Base-by-base conservation (phyloP, 2,329 filamentous ascomycete species). In the Stemphylium beticola region DNA sequence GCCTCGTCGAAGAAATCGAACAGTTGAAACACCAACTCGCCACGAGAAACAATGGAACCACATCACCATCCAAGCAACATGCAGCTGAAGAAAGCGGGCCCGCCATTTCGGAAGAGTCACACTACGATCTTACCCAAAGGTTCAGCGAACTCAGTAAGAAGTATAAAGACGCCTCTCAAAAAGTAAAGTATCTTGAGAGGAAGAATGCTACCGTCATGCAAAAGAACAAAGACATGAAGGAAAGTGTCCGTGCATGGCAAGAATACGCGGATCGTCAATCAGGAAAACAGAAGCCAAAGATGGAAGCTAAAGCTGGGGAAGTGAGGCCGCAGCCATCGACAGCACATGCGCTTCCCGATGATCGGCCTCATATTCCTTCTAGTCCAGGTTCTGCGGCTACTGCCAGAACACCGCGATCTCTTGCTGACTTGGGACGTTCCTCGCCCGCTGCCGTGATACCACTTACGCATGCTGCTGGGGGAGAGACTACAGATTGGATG, bases 201-300 rank as follows among this genome's bases (percentile, higher is more conserved):
- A 74, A 74, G 57, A 74, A 73, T 33, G 58, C 48, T 2, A 56
- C 49, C 34, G 74, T 71, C 40, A 75, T 67, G 68, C 59, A 69
- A 39, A 72, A 74, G 48, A 74, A 76, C 47, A 69, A 65, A 39
- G 67, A 75, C 2, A 76, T 77, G 65, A 79, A 79, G 49, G 66
- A 75, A 12, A 74, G 58, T 31, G 73, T 75, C 7, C 71, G 66
- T 37, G 69, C 69, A 24, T 77, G 75, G 75, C 72, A 74, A 53
- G 63, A 69, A 18, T 76, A 74, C 39, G 65, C 61, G 38, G 71
- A 75, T 46, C 70, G 66, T 10, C 64, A 73, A 24, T 56, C 61
- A 4, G 65, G 61, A 14, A 68, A 64, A 31, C 64, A 61, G 31
- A 66, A 61, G 55, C 44, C 49, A 24, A 67, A 68, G 46, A 29